Evolutionary conservation across 2,329 filamentous ascomycete species (phyloP), one percentile per base, ranked within the genome.

Genomic region (Rutstroemia sp.): DNA sequence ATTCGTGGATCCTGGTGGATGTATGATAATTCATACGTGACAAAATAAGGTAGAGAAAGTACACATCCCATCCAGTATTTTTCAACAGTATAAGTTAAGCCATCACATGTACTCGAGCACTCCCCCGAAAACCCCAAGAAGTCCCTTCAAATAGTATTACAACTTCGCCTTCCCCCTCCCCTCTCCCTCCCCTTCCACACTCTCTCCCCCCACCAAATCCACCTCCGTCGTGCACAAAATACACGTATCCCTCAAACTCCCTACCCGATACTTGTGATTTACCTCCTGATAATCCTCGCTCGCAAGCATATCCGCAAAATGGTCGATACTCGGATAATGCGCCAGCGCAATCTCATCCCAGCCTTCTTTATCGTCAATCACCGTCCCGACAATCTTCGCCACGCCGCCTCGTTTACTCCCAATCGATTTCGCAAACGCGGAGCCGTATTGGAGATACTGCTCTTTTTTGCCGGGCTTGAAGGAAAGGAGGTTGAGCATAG

Each of bases 331-430:
- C 3, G 83, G 82, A 68, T 86, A 86, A 71, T 85, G 82, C 55
- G 82, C 83, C 45, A 86, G 72, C 0, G 82, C 82, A 59, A 86
- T 75, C 69, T 86, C 82, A 66, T 86, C 79, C 82, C 83, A 86
- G 41, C 51, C 58, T 4, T 56, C 57, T 5, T 52, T 57, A 10
- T 64, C 49, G 47, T 70, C 69, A 14, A 80, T 73, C 1, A 84
- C 79, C 55, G 76, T 81, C 0, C 82, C 83, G 0, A 85, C 80
- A 5, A 86, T 72, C 70, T 86, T 86, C 2, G 83, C 82, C 57
- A 73, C 72, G 0, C 81, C 83, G 5, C 83, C 82, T 23, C 80
- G 73, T 59, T 71, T 71, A 0, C 70, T 69, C 0, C 82, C 82
- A 42, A 82, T 77, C 4, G 67, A 72, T 52, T 71, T 65, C 0